A percentile compares a stretch with the other conserved stretches of the same genome.
Conservation (phyloP, 2,329 filamentous ascomycete species). For the Neofusicoccum cordaticola region DNA sequence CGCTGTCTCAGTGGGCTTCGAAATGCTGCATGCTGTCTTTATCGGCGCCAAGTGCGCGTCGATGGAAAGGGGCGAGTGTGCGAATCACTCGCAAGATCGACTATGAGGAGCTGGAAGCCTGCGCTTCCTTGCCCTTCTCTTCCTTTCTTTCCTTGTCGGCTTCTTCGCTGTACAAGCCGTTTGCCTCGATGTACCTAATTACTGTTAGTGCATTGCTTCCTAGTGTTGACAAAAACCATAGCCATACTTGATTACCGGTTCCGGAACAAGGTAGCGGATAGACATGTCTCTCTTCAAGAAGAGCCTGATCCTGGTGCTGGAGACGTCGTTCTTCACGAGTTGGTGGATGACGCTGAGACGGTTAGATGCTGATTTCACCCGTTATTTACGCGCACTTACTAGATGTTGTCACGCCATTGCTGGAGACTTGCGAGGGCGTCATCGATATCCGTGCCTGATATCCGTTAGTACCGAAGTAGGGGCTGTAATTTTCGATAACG, state of each 20-base stretch:
- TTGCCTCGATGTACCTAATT: conserved; percentile 41
- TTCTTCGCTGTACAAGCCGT: conserved; percentile 38
- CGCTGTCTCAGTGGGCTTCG: neutral
- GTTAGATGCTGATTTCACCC: neutral
- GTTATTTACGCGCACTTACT: neutral
- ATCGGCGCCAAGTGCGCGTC: neutral
- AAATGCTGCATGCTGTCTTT: neutral
- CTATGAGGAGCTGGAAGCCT: conserved; percentile 10
- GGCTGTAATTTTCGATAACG: conserved; percentile 57
- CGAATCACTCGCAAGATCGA: neutral
- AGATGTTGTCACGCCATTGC: conserved; percentile 80
- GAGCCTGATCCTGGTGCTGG: conserved; percentile 71
- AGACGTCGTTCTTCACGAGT: conserved; percentile 75
- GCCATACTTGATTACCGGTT: conserved; percentile 14
- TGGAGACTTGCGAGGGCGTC: conserved; percentile 80
- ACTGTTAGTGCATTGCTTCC: conserved; percentile 22
- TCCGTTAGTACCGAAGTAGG: conserved; percentile 21
- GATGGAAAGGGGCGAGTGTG: neutral
- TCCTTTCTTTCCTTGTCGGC: conserved; percentile 32
- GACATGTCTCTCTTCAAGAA: conserved; percentile 52
- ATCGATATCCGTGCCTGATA: conserved; percentile 44
- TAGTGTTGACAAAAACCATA: too few species aligned
- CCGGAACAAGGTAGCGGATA: conserved; percentile 41
- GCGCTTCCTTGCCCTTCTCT: conserved; percentile 24
- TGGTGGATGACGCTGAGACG: conserved; percentile 70